Evolutionary conservation across 129 eudicot species (phyloP).

Genomic region (Pulicaria dysenterica): DNA sequence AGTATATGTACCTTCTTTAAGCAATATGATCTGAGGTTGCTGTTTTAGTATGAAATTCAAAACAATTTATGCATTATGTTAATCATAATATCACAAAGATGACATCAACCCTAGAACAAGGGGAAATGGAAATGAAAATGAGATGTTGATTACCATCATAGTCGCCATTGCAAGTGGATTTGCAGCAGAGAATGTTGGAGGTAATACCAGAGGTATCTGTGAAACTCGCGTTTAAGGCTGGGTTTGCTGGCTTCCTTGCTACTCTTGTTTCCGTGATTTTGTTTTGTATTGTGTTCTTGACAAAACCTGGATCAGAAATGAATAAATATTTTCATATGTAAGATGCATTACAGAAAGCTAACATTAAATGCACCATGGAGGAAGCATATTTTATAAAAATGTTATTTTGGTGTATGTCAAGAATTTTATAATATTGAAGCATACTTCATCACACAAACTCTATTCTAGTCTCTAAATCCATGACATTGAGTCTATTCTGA

Average conservation of each 20-base stretch:
- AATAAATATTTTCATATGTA: too few species aligned
- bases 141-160: slow-evolving; percentile 35
- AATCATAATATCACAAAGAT: neutral
- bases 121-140: neutral
- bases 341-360: too few species aligned
- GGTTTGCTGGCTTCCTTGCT: neutral
- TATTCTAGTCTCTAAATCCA: too few species aligned
- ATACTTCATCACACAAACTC: too few species aligned
- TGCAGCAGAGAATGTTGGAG: slow-evolving; percentile 30
- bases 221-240: slow-evolving; percentile 17
- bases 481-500: too few species aligned
- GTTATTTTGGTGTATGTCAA: too few species aligned
- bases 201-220: slow-evolving; percentile 1
- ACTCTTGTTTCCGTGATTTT: too few species aligned
- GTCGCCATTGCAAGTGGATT: slow-evolving; percentile 34
- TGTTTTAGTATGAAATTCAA: slow-evolving; percentile 30
- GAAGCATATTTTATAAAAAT: too few species aligned
- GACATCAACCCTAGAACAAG: neutral
- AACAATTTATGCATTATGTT: neutral
- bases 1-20: slow-evolving; percentile 96
- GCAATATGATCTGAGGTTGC: slow-evolving; percentile 98
- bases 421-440: too few species aligned
- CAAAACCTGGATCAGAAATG: too few species aligned
- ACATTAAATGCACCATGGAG: too few species aligned
- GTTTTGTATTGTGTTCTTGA: too few species aligned